A percentile compares a stretch with the other conserved stretches of the same genome.
phyloP scores from a whole-genome alignment of 2,329 filamentous ascomycete species.

The Fusarium dlaminii region DNA sequence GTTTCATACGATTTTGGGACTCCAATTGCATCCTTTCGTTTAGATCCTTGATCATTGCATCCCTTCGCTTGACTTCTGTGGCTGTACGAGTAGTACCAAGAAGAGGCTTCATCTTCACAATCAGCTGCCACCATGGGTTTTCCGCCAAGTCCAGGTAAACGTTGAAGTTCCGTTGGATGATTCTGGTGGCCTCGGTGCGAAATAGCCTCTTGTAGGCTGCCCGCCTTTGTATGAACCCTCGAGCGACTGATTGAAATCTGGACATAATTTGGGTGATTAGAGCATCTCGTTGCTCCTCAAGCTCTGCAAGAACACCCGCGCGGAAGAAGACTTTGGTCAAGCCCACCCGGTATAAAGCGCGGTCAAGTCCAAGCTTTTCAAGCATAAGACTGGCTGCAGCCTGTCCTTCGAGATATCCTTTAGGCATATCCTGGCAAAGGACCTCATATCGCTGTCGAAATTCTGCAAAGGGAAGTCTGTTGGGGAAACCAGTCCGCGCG shows the following conservation, averaged over 20 bases:
- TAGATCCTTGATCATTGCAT: constrained; percentile 90
- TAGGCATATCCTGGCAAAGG: constrained; percentile 87
- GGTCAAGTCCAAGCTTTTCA: constrained; percentile 86
- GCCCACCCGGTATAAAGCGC: constrained; percentile 88
- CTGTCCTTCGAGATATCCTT: constrained; percentile 91
- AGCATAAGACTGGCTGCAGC: constrained; percentile 86
- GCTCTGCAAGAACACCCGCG: constrained; percentile 91
- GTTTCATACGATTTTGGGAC: constrained; percentile 74
- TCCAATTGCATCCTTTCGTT: constrained; percentile 86
- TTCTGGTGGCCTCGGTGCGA: constrained; percentile 90
- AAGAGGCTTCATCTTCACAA: constrained; percentile 93
- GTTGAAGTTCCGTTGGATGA: constrained; percentile 94
- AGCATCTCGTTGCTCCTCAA: constrained; percentile 94
- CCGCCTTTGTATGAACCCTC: constrained; percentile 88
- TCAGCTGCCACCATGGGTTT: constrained; percentile 97
- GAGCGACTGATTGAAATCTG: constrained; percentile 89
- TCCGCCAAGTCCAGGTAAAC: constrained; percentile 89
- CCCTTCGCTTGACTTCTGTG: constrained; percentile 91
- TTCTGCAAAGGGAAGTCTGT: constrained; percentile 89
- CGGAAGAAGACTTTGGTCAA: constrained; percentile 98
- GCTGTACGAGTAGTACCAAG: constrained; percentile 91
- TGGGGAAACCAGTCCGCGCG: constrained; percentile 95
- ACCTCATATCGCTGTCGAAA: constrained; percentile 97
- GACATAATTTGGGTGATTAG: constrained; percentile 95
- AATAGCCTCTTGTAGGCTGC: constrained; percentile 94